Evolutionary conservation across 139 green algal genomes (phyloP), one percentile per base, ranked within the genome.

Genomic region (Picochlorum sp.): DNA sequence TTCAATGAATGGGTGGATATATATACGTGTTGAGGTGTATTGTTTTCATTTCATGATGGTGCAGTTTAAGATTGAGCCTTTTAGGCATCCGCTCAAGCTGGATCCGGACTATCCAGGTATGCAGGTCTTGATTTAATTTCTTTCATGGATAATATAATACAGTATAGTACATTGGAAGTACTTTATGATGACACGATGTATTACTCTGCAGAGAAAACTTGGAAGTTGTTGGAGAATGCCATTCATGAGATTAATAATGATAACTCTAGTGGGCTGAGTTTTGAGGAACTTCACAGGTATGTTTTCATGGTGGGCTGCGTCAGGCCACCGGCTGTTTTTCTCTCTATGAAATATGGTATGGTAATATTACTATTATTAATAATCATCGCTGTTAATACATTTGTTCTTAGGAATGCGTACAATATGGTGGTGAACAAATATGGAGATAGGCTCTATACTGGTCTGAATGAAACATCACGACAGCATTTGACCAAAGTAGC

Each of bases 371-470:
- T n/a, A 1, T 33, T 32, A 1, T 14, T 8, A 40, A 0, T 41
- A 41, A 9, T 12, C 35, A n/a, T 41, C 12, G 9, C 35, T 16
- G n/a, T 20, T 7, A 24, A 8, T 30, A 47, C 81, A n/a, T n/a
- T n/a, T n/a, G n/a, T n/a, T n/a, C n/a, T n/a, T n/a, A 94, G 92
- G 61, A 96, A 89, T 50, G 93, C 91, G 3, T 99, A 99, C 81
- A 96, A 96, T 74, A 96, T 99, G 89, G 93, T 99, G 24, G 79
- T 99, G 32, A 90, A 97, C 73, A 96, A 95, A 78, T 89, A 88
- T 63, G 93, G 93, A 4, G 82, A 94, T 40, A 65, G 73, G 22
- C 76, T 99, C 16, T 99, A 98, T 70, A 80, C 74, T 2, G 89
- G 87, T 3, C 71, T 99, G 30, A 73, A 80, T 14, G 20, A 63